Evolutionary conservation across 495 filamentous ascomycete genomes (phyloP).

Genomic region (Geopyxis carbonaria): DNA sequence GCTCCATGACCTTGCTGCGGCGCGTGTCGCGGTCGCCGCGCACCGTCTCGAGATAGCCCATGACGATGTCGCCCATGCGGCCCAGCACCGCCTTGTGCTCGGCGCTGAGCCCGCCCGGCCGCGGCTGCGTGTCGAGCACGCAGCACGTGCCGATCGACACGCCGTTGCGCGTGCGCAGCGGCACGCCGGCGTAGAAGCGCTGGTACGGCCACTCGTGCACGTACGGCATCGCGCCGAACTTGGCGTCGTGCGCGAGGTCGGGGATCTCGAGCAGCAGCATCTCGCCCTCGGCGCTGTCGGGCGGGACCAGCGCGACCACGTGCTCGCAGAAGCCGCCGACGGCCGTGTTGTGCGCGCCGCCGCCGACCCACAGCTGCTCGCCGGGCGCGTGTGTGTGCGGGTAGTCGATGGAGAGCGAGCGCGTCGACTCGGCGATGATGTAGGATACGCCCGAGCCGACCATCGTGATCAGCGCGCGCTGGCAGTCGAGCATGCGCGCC

Average conservation of each 20-base stretch:
- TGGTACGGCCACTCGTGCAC: conserved; percentile 30
- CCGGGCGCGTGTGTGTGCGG: conserved; percentile 25
- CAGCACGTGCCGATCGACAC: conserved; percentile 58
- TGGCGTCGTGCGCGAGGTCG: conserved; percentile 35
- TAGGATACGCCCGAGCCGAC: conserved; percentile 42
- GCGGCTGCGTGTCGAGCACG: conserved; percentile 41
- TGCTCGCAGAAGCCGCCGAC: conserved; percentile 34
- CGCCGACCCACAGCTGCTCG: conserved; percentile 30
- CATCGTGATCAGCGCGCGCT: conserved; percentile 42
- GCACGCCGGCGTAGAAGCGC: conserved; percentile 49
- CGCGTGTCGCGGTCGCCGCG: conserved; percentile 4
- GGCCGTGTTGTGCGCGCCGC: conserved; percentile 28
- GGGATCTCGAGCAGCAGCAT: conserved; percentile 31
- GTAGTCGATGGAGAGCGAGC: conserved; percentile 33
- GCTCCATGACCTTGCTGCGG: conserved; percentile 11
- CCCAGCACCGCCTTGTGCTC: conserved; percentile 30
- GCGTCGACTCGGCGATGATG: conserved; percentile 46
- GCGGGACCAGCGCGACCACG: conserved; percentile 25
- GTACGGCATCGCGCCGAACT: conserved; percentile 31
- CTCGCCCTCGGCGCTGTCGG: conserved; percentile 18
- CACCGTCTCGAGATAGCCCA: conserved; percentile 41
- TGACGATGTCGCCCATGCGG: conserved; percentile 37
- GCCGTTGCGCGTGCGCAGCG: conserved; percentile 47
- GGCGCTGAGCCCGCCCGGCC: conserved; percentile 27
- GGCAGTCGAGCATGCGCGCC: conserved; percentile 34